Percentiles rank a stretch among this genome's conserved stretches.
Evolutionary conservation across 305 asterid species (phyloP).

Genomic region (Salvia sclarea): DNA sequence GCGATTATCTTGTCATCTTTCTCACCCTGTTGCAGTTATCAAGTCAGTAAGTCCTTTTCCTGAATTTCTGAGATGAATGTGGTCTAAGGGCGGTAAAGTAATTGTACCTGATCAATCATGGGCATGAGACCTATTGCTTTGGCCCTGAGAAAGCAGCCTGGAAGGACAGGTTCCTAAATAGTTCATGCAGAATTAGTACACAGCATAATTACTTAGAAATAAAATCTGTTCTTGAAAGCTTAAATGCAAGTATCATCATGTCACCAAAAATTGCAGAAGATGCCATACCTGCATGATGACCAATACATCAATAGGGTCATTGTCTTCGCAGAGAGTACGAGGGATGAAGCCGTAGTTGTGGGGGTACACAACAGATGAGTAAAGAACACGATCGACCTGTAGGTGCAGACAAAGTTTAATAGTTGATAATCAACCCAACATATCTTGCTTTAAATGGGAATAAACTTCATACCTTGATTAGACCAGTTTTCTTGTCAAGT

Average conservation of each 20-base stretch:
- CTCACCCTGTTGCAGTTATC: slow-evolving; percentile 54
- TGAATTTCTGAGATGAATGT: slow-evolving; percentile 11
- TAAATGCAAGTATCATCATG: background rate
- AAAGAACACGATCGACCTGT: slow-evolving; percentile 94
- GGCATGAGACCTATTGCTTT: slow-evolving; percentile 90
- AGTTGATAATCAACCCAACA: slow-evolving; percentile 14
- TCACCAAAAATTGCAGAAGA: slow-evolving; percentile 1
- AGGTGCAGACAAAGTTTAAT: slow-evolving; percentile 27
- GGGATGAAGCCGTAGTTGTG: slow-evolving; percentile 97
- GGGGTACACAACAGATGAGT: slow-evolving; percentile 97
- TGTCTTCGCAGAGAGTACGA: slow-evolving; percentile 94
- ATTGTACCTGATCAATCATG: slow-evolving; percentile 80
- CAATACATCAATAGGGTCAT: slow-evolving; percentile 90
- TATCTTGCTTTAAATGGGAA: slow-evolving; percentile 9
- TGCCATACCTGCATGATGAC: slow-evolving; percentile 91
- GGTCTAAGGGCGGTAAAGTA: slow-evolving; percentile 5
- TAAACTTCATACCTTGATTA: slow-evolving; percentile 68
- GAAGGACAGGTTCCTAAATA: slow-evolving; percentile 74
- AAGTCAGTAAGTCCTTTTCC: background rate
- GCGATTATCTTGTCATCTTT: slow-evolving; percentile 82
- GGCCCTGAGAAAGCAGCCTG: slow-evolving; percentile 84
- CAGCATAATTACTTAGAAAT: background rate
- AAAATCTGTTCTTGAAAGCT: background rate
- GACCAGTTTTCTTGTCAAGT: slow-evolving; percentile 92
- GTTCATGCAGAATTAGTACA: slow-evolving; percentile 15